Evolutionary conservation across 23 red algal species (phyloP), one percentile per base, ranked within the genome.

Genomic region (Gracilaria vermiculophylla): DNA sequence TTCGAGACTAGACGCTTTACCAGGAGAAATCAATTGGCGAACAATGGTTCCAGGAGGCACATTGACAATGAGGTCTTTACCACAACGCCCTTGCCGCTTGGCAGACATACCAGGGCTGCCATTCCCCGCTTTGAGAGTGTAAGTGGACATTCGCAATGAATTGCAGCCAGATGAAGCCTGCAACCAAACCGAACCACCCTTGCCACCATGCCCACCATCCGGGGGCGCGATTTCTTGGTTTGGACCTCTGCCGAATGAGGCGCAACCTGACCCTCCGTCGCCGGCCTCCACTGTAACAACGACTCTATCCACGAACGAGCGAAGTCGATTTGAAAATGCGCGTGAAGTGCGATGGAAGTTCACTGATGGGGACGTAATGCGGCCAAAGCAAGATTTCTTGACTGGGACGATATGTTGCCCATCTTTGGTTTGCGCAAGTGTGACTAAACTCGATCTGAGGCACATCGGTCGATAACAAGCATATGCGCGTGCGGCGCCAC

Each of bases 181-280:
- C 34, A 91, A 28, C 81, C 80, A 92, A 8, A 97, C 82, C 39
- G 80, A 82, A 9, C 94, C 94, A 13, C 94, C 94, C 20, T 25
- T 20, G 11, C 94, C 94, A 29, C 94, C 94, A 72, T 78, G 75
- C 11, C 94, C 94, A 19, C 94, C 94, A 78, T 97, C 94, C 14
- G 94, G 76, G 19, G 94, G 80, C 8, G 71, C 94, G 28, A 77
- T 57, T 79, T 84, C 82, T 45, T 88, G 74, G 61, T 94, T 53
- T 43, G 84, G 89, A 15, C 62, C 88, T 69, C 32, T 51, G 34
- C 43, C 27, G 34, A 97, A 97, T 36, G 75, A 89, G 21, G 89
- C 64, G 52, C 76, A 67, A 8, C 94, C 94, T 29, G 61, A 34
- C 27, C 94, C 94, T 48, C 94, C 94, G 37, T 52, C 29, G 29